These are phyloP conservation scores for Brassica carinata DNA, from an alignment of 345 rosid species.

Conservation along the genomic window DNA sequence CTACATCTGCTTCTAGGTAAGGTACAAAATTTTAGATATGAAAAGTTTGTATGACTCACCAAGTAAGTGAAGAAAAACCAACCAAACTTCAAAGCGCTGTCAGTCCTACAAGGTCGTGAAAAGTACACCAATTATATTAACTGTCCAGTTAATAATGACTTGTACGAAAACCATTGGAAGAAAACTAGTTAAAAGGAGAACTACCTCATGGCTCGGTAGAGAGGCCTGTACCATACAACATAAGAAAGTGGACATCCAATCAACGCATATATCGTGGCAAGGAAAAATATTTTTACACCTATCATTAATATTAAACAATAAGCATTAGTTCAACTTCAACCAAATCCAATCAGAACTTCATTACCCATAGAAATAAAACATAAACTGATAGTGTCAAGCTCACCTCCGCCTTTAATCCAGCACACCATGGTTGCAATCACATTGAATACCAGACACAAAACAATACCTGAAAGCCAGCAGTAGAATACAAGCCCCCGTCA, in stretches of 20 bases:
- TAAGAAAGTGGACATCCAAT: conserved; percentile 89
- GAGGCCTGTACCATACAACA: conserved; percentile 96
- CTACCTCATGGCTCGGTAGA: conserved; percentile 95
- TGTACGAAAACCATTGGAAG: neutral
- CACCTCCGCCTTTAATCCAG: conserved; percentile 97
- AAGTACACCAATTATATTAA: neutral
- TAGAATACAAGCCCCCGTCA: neutral
- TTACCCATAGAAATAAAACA: neutral
- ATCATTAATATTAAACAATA: conserved; percentile 28
- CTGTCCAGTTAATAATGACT: neutral
- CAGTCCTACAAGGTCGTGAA: conserved; percentile 71
- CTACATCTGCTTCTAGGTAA: neutral
- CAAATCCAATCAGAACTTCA: conserved; percentile 14
- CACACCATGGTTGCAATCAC: conserved; percentile 77
- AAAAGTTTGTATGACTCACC: conserved; percentile 53
- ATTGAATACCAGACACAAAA: conserved; percentile 83
- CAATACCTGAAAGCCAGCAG: conserved; percentile 64
- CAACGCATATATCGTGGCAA: conserved; percentile 80
- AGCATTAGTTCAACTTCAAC: neutral
- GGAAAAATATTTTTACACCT: conserved; percentile 95
- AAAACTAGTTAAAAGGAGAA: neutral
- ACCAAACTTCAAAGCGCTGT: conserved; percentile 92
- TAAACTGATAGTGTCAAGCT: conserved; percentile 23
- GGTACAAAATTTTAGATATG: neutral
- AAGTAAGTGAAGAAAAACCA: conserved; percentile 96